Conservation (phyloP, 129 eudicot genomes). For the Pulicaria dysenterica region DNA sequence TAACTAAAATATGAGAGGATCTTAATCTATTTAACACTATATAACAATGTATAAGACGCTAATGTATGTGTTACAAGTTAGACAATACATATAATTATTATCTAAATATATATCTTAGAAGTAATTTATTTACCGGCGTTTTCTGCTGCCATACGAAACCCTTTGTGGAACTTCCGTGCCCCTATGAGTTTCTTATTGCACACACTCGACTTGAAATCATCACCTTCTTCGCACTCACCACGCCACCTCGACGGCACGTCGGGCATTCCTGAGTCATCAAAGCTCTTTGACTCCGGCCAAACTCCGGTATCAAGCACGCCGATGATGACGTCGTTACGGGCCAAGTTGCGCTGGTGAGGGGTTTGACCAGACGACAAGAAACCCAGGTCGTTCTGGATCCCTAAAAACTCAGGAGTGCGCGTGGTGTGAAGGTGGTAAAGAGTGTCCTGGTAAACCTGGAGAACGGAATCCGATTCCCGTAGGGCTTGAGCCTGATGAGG, state of each 20-base stretch:
- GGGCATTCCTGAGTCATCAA: constrained; percentile 54
- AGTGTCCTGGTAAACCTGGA: constrained; percentile 62
- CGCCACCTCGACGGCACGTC: constrained; percentile 58
- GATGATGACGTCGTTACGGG: constrained; percentile 54
- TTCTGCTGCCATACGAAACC: constrained; percentile 49
- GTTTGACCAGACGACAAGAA: constrained; percentile 41
- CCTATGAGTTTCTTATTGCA: constrained; percentile 79
- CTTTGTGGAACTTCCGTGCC: constrained; percentile 57
- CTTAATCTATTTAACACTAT: no score
- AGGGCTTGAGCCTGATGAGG: constrained; percentile 48
- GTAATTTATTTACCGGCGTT: neutral
- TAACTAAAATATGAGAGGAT: no score
- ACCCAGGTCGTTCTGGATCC: constrained; percentile 40
- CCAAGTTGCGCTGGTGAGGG: constrained; percentile 24
- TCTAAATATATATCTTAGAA: no score
- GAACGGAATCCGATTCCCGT: constrained; percentile 37
- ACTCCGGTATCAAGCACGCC: constrained; percentile 83
- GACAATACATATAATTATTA: no score
- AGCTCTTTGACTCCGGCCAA: constrained; percentile 70
- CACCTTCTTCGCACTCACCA: constrained; percentile 54
- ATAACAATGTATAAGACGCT: no score
- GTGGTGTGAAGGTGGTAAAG: constrained; percentile 73
- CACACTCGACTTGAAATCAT: constrained; percentile 34
- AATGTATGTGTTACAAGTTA: no score
- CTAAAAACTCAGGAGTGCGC: constrained; percentile 73